Conservation (phyloP, 2,329 filamentous ascomycete genomes). For the Phialophora macrospora region DNA sequence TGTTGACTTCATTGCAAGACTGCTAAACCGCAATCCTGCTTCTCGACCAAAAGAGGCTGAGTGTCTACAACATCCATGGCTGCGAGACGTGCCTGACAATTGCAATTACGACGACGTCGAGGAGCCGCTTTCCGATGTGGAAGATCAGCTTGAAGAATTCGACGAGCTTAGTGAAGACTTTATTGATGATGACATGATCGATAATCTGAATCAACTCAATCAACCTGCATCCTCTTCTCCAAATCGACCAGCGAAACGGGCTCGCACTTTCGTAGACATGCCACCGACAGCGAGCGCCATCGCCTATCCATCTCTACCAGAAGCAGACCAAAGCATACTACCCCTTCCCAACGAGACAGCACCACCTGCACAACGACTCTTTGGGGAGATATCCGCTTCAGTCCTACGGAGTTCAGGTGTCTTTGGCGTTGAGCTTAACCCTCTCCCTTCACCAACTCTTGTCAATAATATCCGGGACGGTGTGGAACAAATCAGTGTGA, state of each 20-base stretch:
- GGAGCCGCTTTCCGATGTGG: slow-evolving; percentile 54
- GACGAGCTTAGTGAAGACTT: slow-evolving; percentile 44
- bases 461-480: slow-evolving; percentile 35
- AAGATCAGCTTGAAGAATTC: slow-evolving; percentile 44
- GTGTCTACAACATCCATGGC: slow-evolving; percentile 76
- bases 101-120: slow-evolving; percentile 62
- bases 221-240: slow-evolving; percentile 34
- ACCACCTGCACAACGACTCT: slow-evolving; percentile 51
- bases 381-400: slow-evolving; percentile 65
- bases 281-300: slow-evolving; percentile 41
- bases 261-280: slow-evolving; percentile 24
- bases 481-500: slow-evolving; percentile 45
- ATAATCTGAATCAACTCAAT: slow-evolving; percentile 34
- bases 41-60: slow-evolving; percentile 73
- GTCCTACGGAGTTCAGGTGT: slow-evolving; percentile 59
- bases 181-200: slow-evolving; percentile 35
- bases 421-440: slow-evolving; percentile 43
- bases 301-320: slow-evolving; percentile 51
- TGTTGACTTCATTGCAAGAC: slow-evolving; percentile 74
- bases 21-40: slow-evolving; percentile 80
- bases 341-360: slow-evolving; percentile 38
- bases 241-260: slow-evolving; percentile 44
- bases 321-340: slow-evolving; percentile 44
- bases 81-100: slow-evolving; percentile 60
- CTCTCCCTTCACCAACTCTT: slow-evolving; percentile 13